A percentile compares a stretch with the other conserved stretches of the same genome.
Evolutionary conservation across 192 early-diverging fungal genomes (phyloP).

Genomic region (Rhizoclosmatium globosum): DNA sequence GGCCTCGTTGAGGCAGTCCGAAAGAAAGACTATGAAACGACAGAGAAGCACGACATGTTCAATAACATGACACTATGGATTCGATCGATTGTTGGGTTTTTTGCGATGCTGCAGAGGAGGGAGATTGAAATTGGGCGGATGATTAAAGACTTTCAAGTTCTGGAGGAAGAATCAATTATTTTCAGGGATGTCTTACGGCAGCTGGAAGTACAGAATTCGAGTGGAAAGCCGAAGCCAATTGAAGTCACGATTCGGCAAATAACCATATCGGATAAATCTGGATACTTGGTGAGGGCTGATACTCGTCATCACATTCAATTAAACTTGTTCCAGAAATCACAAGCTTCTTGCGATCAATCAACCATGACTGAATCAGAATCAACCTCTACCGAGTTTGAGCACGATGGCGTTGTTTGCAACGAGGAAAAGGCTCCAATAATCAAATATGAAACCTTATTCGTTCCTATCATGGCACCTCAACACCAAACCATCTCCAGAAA

Average conservation of each 20-base stretch:
- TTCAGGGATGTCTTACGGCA: constrained; percentile 46
- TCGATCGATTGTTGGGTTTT: neutral
- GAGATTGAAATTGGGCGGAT: constrained; percentile 26
- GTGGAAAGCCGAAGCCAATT: neutral
- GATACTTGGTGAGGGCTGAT: constrained; percentile 8
- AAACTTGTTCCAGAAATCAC: constrained; percentile 14
- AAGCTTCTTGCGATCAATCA: neutral
- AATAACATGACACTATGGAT: constrained; percentile 16
- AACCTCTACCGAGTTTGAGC: neutral
- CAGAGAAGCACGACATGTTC: neutral
- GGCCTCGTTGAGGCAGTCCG: neutral
- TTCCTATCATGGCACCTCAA: constrained; percentile 3
- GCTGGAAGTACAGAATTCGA: neutral
- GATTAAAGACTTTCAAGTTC: constrained; percentile 36
- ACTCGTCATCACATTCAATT: neutral
- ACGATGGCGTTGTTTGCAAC: neutral
- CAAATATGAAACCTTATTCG: constrained; percentile 2
- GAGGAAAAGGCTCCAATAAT: neutral
- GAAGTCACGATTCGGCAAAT: constrained; percentile 23
- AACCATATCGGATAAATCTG: constrained; percentile 18
- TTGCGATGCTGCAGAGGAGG: constrained; percentile 24
- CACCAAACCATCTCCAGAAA: neutral
- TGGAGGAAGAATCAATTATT: constrained; percentile 47
- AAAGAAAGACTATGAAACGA: neutral
- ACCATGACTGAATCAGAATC: constrained; percentile 16